A percentile compares a stretch with the other conserved stretches of the same genome.
Evolutionary conservation across 2,329 filamentous ascomycete genomes (phyloP).

Genomic region (Fusarium cicatricum): DNA sequence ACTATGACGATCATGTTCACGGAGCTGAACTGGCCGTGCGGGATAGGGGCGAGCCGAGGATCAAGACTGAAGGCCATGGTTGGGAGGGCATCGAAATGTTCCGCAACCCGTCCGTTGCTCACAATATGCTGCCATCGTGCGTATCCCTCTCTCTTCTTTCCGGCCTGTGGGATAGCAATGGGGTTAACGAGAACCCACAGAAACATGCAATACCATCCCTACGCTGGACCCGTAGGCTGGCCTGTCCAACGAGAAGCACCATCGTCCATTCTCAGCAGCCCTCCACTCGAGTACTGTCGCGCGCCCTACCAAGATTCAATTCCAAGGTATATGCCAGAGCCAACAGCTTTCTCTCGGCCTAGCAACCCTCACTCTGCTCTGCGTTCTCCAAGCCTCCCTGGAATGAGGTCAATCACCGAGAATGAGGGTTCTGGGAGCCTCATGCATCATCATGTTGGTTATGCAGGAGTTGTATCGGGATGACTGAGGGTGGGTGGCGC

Average conservation of each 20-base stretch:
- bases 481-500: not conserved
- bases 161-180: not conserved
- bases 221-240: slow-evolving; percentile 22
- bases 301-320: slow-evolving; percentile 8
- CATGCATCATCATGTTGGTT: slow-evolving; percentile 11
- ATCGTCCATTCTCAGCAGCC: slow-evolving; percentile 2
- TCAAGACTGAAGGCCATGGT: slow-evolving; percentile 12
- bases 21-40: not conserved
- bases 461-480: slow-evolving; percentile 12
- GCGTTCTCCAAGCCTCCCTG: slow-evolving; percentile 16
- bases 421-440: not conserved
- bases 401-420: not conserved
- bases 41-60: slow-evolving; percentile 1
- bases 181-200: slow-evolving; percentile 17
- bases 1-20: slow-evolving; percentile 7
- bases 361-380: slow-evolving; percentile 9
- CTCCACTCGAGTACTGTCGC: slow-evolving; percentile 7
- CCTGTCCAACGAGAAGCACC: slow-evolving; percentile 10
- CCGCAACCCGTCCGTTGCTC: not conserved
- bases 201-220: slow-evolving; percentile 7
- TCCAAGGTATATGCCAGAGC: slow-evolving; percentile 15
- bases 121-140: slow-evolving; percentile 23
- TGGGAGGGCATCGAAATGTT: slow-evolving; percentile 15
- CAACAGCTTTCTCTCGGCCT: slow-evolving; percentile 2
- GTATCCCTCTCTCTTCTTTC: slow-evolving; percentile 1